phyloP scores from a whole-genome alignment of 2,329 filamentous ascomycete genomes.

The Podosphaera leucotricha region DNA sequence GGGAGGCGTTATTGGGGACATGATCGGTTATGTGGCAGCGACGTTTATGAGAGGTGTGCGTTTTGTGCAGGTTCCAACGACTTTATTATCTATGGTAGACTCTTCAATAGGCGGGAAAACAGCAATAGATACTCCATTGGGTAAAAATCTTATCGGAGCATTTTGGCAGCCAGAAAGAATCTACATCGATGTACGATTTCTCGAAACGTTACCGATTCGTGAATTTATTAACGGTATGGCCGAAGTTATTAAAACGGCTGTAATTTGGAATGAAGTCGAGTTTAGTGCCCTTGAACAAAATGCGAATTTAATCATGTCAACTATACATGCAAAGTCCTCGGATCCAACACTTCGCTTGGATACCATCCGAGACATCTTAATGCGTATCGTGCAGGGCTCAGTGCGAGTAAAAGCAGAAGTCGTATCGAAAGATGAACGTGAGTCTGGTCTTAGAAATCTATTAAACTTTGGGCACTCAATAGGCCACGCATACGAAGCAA shows the following conservation, averaged over 20 bases:
- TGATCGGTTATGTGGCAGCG: constrained; percentile 91
- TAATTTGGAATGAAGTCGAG: constrained; percentile 79
- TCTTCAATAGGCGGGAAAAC: constrained; percentile 97
- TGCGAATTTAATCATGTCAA: constrained; percentile 49
- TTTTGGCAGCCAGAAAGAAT: constrained; percentile 93
- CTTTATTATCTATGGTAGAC: constrained; percentile 89
- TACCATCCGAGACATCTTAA: constrained; percentile 45
- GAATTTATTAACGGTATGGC: constrained; percentile 99
- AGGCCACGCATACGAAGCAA: constrained; percentile 86
- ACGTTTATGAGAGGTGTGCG: constrained; percentile 97
- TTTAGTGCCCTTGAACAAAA: constrained; percentile 69
- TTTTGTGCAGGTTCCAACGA: constrained; percentile 92
- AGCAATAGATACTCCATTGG: constrained; percentile 84
- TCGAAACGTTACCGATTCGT: constrained; percentile 69
- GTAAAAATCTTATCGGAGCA: constrained; percentile 85
- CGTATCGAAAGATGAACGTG: constrained; percentile 81
- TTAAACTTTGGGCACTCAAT: constrained; percentile 97
- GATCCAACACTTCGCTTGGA: constrained; percentile 31
- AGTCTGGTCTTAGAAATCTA: constrained; percentile 80
- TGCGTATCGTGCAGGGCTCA: constrained; percentile 59
- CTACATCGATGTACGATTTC: constrained; percentile 80
- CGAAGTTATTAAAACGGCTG: constrained; percentile 91
- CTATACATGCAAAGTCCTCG: constrained; percentile 36
- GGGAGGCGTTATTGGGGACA: constrained; percentile 89
- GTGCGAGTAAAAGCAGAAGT: constrained; percentile 87